Conservation (phyloP, 148 eudicot species). For the Pouteria glomerata region DNA sequence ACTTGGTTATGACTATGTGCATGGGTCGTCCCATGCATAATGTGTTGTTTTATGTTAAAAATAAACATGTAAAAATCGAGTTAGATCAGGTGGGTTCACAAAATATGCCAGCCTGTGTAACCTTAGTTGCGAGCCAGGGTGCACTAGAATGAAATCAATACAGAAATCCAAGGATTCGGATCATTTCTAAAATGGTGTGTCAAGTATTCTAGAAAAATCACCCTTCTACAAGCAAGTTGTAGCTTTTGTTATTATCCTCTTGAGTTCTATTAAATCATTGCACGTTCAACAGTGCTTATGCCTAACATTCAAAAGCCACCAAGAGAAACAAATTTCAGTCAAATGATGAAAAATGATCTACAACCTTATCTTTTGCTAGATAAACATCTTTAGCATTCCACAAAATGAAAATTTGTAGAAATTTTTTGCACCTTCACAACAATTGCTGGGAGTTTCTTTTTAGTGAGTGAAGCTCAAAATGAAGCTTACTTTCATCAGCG, state of each 20-base stretch:
- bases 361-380: background rate
- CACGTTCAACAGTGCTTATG: slow-evolving; percentile 70
- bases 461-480: slow-evolving; percentile 60
- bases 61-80: no score
- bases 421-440: slow-evolving; percentile 70
- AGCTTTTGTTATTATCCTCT: slow-evolving; percentile 37
- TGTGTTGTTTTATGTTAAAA: no score
- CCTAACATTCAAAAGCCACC: slow-evolving; percentile 48
- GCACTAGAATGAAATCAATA: background rate
- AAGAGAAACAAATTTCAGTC: background rate
- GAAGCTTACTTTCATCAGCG: slow-evolving; percentile 42
- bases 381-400: no score
- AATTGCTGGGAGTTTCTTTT: slow-evolving; percentile 54
- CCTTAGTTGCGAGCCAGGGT: no score
- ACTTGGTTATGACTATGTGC: no score
- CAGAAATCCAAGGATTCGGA: background rate
- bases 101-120: no score
- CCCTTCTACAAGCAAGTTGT: slow-evolving; percentile 82
- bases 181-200: background rate
- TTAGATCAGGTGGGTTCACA: no score
- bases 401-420: background rate
- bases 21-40: no score
- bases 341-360: background rate
- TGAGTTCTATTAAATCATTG: slow-evolving; percentile 43
- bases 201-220: slow-evolving; percentile 27